A percentile compares a stretch with the other conserved stretches of the same genome.
Conservation (phyloP, 225 moss, liverwort and hornwort species). For the Straminergon stramineum region DNA sequence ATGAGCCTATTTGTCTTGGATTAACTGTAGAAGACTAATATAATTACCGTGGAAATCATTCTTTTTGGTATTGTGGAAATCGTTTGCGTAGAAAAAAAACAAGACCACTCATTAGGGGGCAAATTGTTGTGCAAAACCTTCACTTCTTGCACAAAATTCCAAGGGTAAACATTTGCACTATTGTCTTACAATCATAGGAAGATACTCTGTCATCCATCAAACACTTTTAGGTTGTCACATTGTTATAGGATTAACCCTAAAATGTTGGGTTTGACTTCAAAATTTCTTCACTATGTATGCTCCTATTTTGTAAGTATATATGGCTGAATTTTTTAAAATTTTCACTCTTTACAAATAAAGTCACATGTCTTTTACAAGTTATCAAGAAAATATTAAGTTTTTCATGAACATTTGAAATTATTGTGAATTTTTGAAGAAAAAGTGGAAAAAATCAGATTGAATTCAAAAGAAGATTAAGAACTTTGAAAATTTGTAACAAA, state of each 20-base stretch:
- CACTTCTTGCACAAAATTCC: background rate
- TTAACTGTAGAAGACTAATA: fast-evolving
- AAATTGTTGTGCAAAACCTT: background rate
- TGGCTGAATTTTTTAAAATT: background rate
- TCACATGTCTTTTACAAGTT: background rate
- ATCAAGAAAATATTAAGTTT: too few relatives aligned
- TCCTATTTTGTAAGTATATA: background rate
- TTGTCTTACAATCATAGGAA: fast-evolving
- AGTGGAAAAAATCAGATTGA: background rate
- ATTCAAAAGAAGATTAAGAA: background rate
- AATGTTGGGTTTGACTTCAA: background rate
- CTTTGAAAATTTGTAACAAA: background rate
- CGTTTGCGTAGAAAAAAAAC: background rate
- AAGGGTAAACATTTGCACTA: background rate
- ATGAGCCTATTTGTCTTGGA: fast-evolving
- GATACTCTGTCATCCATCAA: background rate
- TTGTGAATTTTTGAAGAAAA: background rate
- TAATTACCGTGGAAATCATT: background rate
- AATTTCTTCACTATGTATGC: background rate
- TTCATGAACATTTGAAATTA: background rate
- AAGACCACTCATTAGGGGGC: background rate
- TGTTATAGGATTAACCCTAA: fast-evolving
- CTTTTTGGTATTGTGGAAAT: fast-evolving
- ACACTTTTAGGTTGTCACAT: background rate
- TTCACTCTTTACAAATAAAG: background rate